phyloP scores from a whole-genome alignment of 2,329 filamentous ascomycete genomes.

The Colletotrichum cordylinicola region DNA sequence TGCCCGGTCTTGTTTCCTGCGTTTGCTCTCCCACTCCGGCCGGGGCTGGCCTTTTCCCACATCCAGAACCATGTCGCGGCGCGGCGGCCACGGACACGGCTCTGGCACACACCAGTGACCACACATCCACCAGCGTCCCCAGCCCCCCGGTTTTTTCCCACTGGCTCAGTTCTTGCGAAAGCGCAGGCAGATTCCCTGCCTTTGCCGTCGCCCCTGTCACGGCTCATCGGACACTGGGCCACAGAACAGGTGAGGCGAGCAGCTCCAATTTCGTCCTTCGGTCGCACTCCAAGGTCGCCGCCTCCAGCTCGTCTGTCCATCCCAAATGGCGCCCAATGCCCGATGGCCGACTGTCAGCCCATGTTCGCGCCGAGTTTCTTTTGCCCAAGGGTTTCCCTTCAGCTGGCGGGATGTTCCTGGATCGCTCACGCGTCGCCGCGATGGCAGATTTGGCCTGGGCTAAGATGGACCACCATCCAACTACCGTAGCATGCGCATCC shows the following conservation, averaged over 20 bases:
- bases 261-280: not conserved
- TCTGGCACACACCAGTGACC: not conserved
- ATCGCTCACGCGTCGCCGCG: not conserved
- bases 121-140: not conserved
- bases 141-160: conserved; percentile 8
- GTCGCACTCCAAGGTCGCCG: not conserved
- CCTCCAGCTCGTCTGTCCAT: not conserved
- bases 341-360: not conserved
- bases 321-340: conserved; percentile 1
- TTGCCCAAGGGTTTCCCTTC: not conserved
- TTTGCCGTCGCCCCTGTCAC: conserved; percentile 2
- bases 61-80: not conserved
- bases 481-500: not conserved
- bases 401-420: conserved; percentile 10
- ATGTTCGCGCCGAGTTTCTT: not conserved
- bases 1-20: not conserved
- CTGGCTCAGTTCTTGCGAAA: not conserved
- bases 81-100: not conserved
- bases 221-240: not conserved
- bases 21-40: not conserved
- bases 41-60: not conserved
- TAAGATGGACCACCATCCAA: not conserved
- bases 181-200: conserved; percentile 8
- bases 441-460: not conserved
- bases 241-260: conserved; percentile 11